A percentile compares a stretch with the other conserved stretches of the same genome.
Conservation (phyloP, 2,329 filamentous ascomycete species). For the Stachybotrys chlorohalonatus region DNA sequence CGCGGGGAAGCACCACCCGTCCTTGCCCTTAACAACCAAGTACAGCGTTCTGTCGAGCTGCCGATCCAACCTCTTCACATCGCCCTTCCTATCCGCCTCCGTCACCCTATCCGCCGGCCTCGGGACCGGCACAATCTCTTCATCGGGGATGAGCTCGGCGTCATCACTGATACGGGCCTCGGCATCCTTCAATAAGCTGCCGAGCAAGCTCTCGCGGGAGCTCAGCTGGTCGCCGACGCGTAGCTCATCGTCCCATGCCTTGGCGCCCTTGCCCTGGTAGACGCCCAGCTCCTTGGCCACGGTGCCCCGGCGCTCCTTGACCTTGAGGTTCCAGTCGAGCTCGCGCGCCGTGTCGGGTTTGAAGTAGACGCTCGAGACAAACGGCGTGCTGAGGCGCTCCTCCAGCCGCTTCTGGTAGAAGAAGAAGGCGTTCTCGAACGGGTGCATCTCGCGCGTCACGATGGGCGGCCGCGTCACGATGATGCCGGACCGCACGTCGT, state of each 20-base stretch:
- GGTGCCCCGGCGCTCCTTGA: conserved; percentile 61
- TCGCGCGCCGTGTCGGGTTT: conserved; percentile 79
- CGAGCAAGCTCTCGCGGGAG: conserved; percentile 53
- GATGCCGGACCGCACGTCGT: conserved; percentile 55
- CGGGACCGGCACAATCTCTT: conserved; percentile 59
- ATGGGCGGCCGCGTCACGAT: conserved; percentile 83
- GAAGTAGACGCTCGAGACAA: conserved; percentile 89
- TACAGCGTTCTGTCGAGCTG: conserved; percentile 77
- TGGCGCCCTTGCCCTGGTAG: conserved; percentile 62
- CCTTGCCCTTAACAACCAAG: conserved; percentile 66
- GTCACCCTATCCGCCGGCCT: conserved; percentile 61
- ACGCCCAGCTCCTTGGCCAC: conserved; percentile 76
- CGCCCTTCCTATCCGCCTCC: conserved; percentile 68
- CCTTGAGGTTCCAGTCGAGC: conserved; percentile 84
- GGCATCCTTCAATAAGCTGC: conserved; percentile 66
- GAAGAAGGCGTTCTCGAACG: conserved; percentile 89
- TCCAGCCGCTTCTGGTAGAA: conserved; percentile 97
- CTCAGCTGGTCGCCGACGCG: conserved; percentile 63
- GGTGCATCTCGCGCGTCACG: conserved; percentile 71
- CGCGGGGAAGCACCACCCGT: conserved; percentile 78
- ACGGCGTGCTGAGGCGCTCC: conserved; percentile 80
- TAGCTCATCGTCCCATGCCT: conserved; percentile 88
- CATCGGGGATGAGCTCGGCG: conserved; percentile 47
- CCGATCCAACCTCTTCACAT: conserved; percentile 70
- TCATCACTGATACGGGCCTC: conserved; percentile 53